A percentile compares a stretch with the other conserved stretches of the same genome.
phyloP scores from a whole-genome alignment of 306 rosid genomes.

The Begonia peltatifolia region DNA sequence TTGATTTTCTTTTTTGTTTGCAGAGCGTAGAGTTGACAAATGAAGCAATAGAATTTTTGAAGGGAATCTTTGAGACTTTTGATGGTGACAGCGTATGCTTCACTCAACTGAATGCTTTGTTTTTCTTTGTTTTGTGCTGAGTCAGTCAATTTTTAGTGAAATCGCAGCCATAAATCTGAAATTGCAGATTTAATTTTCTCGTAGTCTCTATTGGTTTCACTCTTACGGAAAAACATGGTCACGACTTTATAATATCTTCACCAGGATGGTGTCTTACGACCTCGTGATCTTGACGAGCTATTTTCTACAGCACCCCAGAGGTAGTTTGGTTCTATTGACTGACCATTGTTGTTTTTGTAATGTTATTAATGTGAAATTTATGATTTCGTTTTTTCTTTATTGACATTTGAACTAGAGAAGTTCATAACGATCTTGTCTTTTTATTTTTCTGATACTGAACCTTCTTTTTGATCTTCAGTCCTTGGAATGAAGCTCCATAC shows the following conservation, averaged over 20 bases:
- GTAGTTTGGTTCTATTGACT: constrained; percentile 22
- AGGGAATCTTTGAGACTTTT: constrained; percentile 57
- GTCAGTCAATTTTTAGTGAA: too few species aligned
- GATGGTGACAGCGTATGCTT: constrained; percentile 60
- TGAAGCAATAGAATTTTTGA: constrained; percentile 80
- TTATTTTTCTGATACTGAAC: constrained; percentile 7
- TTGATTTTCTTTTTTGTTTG: constrained; percentile 16
- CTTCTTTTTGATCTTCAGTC: constrained; percentile 33
- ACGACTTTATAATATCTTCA: background rate
- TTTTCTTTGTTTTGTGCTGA: constrained; percentile 3
- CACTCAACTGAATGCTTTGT: constrained; percentile 2
- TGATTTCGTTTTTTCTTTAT: too few species aligned
- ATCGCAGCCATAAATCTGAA: too few species aligned
- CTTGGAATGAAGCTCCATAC: constrained; percentile 59
- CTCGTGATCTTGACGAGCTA: constrained; percentile 79
- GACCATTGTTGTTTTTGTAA: background rate
- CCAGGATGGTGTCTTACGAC: constrained; percentile 73
- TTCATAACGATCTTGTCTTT: background rate
- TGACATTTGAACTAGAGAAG: background rate
- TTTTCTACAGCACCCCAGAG: constrained; percentile 96
- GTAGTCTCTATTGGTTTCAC: too few species aligned
- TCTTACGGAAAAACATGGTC: background rate
- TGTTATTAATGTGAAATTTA: too few species aligned
- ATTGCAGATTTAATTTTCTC: too few species aligned
- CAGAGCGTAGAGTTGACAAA: constrained; percentile 96